Conservation (phyloP, 2,329 filamentous ascomycete genomes). For the Proliferodiscus dingleyae region DNA sequence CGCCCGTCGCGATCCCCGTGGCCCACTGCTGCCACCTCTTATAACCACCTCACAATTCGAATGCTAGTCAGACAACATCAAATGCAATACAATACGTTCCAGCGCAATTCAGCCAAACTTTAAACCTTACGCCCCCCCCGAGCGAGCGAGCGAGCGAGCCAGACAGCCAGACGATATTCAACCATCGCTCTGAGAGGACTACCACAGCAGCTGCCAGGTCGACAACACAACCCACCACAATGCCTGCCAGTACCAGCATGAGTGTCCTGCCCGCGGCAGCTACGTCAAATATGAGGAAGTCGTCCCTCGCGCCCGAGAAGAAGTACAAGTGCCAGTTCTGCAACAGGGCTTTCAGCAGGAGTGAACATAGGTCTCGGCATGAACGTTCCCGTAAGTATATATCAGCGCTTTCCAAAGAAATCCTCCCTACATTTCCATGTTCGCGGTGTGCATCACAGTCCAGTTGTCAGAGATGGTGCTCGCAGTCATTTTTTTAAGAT, state of each 20-base stretch:
- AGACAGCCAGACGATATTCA: conserved; percentile 31
- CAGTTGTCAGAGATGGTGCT: no score
- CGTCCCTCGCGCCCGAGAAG: conserved; percentile 78
- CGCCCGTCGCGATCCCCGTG: conserved; percentile 19
- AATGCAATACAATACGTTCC: conserved; percentile 49
- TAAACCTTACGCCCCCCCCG: conserved; percentile 56
- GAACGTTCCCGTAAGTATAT: conserved; percentile 89
- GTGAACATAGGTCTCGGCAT: conserved; percentile 93
- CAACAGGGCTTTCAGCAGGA: conserved; percentile 93
- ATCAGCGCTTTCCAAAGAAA: conserved; percentile 9
- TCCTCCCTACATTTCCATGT: conserved; percentile 13
- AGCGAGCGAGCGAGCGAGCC: no score
- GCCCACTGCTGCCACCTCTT: conserved; percentile 33
- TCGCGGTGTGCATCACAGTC: not conserved
- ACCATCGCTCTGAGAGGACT: conserved; percentile 32
- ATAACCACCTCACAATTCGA: conserved; percentile 39
- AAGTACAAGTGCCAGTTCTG: conserved; percentile 99
- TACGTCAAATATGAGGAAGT: conserved; percentile 70
- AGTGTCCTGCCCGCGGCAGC: conserved; percentile 57
- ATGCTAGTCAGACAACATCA: conserved; percentile 46
- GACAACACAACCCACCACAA: conserved; percentile 36
- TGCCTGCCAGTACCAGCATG: conserved; percentile 55
- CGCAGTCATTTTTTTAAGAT: no score
- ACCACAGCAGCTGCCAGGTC: conserved; percentile 9
- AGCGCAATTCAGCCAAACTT: conserved; percentile 57